Evolutionary conservation across 75 land plant genomes (phyloP).

Genomic region (Isoetes taiwanensis): DNA sequence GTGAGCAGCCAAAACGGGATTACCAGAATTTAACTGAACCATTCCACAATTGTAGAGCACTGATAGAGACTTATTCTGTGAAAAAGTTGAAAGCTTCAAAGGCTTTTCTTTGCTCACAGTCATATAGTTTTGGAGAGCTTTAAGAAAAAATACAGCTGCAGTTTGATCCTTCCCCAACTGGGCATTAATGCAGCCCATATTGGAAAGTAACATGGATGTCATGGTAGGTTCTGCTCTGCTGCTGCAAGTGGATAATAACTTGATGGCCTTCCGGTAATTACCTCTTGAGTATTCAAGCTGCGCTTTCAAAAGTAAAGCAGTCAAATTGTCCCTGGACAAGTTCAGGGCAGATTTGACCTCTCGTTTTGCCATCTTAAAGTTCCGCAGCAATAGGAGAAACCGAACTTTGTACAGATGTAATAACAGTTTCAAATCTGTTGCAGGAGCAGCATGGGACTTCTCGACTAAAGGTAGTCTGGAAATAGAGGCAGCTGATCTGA

Average conservation of each 20-base stretch:
- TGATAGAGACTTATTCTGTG: conserved; percentile 71
- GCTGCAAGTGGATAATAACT: conserved; percentile 55
- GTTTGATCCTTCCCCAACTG: conserved; percentile 48
- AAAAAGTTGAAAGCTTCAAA: conserved; percentile 33
- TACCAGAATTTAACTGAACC: conserved; percentile 64
- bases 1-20: conserved; percentile 65
- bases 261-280: conserved; percentile 75
- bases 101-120: conserved; percentile 36
- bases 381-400: conserved; percentile 58
- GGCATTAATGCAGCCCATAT: conserved; percentile 82
- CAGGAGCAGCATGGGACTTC: conserved; percentile 24
- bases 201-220: conserved; percentile 52
- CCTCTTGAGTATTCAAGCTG: conserved; percentile 90
- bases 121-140: conserved; percentile 37
- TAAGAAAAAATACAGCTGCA: conserved; percentile 46
- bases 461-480: conserved; percentile 24
- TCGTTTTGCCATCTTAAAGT: conserved; percentile 67
- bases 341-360: conserved; percentile 88
- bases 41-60: conserved; percentile 82
- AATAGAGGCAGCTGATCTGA: conserved; percentile 23
- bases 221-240: conserved; percentile 40
- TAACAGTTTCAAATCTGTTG: conserved; percentile 49
- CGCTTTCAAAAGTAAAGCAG: conserved; percentile 74
- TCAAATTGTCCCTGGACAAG: conserved; percentile 59
- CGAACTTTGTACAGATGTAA: conserved; percentile 82